Evolutionary conservation across 169 alveolate genomes (phyloP).

Genomic region (Eimeria sp.): DNA sequence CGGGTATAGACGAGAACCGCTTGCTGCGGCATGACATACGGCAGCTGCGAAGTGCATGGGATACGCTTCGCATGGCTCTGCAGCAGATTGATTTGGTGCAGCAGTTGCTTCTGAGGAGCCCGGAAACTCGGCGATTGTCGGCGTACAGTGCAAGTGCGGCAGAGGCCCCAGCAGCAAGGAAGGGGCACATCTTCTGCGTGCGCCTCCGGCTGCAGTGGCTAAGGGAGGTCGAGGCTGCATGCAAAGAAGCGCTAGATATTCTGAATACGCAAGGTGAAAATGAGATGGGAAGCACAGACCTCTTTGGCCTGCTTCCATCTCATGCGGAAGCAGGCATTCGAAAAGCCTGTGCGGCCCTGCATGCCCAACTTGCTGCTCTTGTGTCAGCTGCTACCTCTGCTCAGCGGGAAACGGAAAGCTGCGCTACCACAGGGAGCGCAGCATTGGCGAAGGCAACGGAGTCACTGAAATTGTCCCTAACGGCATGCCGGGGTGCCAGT

Average conservation of each 20-base stretch:
- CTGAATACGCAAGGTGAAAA: not conserved
- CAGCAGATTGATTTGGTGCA: not conserved
- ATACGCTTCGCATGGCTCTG: conserved; percentile 33
- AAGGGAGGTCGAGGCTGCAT: conserved; percentile 9
- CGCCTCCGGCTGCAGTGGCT: conserved; percentile 72
- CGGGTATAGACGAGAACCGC: conserved; percentile 10
- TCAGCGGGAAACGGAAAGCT: not conserved
- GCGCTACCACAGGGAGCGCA: not conserved
- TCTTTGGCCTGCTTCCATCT: conserved; percentile 48
- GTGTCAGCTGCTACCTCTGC: conserved; percentile 23
- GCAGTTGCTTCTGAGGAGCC: conserved; percentile 13
- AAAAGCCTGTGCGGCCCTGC: conserved; percentile 20
- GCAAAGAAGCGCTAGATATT: not conserved
- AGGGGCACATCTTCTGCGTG: not conserved
- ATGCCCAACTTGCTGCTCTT: conserved; percentile 4
- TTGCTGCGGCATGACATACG: conserved; percentile 28
- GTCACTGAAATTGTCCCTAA: not conserved
- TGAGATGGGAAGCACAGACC: not conserved
- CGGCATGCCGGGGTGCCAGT: not conserved
- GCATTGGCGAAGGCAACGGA: conserved; percentile 26
- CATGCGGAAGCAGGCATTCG: conserved; percentile 70
- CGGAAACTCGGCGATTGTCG: conserved; percentile 58
- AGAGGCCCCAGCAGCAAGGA: conserved; percentile 15
- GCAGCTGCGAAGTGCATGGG: conserved; percentile 39
- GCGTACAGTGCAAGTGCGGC: not conserved